These are phyloP conservation scores for Paspalum vaginatum DNA, from an alignment of 176 grass and related monocot species.

Conservation along the genomic window DNA sequence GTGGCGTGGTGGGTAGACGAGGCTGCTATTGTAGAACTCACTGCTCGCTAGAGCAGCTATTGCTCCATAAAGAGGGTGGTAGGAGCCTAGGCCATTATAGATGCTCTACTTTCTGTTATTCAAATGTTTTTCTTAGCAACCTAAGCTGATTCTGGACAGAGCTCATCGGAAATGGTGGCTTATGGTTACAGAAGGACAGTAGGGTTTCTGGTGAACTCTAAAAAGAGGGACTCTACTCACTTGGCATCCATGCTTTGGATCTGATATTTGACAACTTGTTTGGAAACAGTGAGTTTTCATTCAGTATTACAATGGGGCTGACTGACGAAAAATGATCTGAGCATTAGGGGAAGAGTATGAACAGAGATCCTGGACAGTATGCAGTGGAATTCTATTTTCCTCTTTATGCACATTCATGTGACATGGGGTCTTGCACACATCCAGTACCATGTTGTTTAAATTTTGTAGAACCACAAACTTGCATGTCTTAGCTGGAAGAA, in stretches of 20 bases:
- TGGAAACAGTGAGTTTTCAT: slow-evolving; percentile 11
- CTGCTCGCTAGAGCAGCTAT: background rate
- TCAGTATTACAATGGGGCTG: background rate
- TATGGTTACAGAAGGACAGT: background rate
- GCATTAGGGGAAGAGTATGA: background rate
- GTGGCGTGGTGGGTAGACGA: slow-evolving; percentile 3
- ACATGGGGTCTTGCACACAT: background rate
- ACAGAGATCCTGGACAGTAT: background rate
- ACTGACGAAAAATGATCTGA: background rate
- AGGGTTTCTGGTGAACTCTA: too few relatives aligned
- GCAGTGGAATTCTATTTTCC: background rate
- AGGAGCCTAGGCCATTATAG: background rate
- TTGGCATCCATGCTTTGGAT: background rate
- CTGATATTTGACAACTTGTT: slow-evolving; percentile 2
- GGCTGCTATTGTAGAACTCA: background rate
- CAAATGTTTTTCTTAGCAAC: background rate
- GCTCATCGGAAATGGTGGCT: background rate
- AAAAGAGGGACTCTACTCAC: background rate
- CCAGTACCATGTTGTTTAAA: slow-evolving; percentile 3
- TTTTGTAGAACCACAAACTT: background rate
- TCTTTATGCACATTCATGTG: background rate
- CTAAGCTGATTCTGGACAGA: slow-evolving; percentile 2
- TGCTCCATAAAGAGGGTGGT: background rate
- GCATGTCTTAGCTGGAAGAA: slow-evolving; percentile 1
- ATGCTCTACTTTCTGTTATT: background rate